Base-by-base conservation (phyloP, 2,329 filamentous ascomycete genomes). In the Diaporthe amygdali region DNA sequence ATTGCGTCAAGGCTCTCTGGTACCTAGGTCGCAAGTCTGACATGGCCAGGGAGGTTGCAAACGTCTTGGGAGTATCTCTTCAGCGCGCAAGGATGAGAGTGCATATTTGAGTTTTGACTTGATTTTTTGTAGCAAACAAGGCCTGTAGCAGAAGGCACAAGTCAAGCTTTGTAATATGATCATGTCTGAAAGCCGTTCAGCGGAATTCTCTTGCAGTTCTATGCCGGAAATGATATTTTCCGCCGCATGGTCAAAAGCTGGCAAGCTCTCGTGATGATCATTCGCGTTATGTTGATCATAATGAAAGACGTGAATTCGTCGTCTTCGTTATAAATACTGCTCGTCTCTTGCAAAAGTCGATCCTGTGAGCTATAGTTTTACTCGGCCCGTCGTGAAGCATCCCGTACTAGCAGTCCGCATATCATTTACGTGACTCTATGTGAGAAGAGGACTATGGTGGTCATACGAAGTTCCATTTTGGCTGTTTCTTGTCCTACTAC, bases 21-120 rank as follows among this genome's bases (percentile, higher is more conserved):
- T 85, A 85, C 67, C 78, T 90, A 22, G 87, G 87, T 2, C 84
- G 84, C 70, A 90, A 89, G 75, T 89, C 87, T 3, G 87, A 89
- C 73, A 88, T 72, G 68, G 68, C 71, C 17, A 59, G 71, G 41
- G 54, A 72, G 25, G 68, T 72, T 10, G 68, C 71, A 9, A 68
- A 52, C 22, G 71, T 72, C 3, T 32, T 72, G 39, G 68, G 39
- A 5, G 14, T 51, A 12, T 69, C 55, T 5, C 63, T 71, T 25
- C 63, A 56, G 15, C 68, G 54, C 10, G 32, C 37, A 7, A 72
- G 64, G 27, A n/a, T 54, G 32, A 59, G 49, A 46, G 47, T 32
- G 10, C 64, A 34, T n/a, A 20, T 20, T 17, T 56, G 44, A 68
- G n/a, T 8, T 7, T 55, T 12, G 20, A 32, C 41, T 47, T 63